phyloP scores from a whole-genome alignment of 1,284 basidiomycete genomes.

The Cutaneotrichosporon cavernicola region DNA sequence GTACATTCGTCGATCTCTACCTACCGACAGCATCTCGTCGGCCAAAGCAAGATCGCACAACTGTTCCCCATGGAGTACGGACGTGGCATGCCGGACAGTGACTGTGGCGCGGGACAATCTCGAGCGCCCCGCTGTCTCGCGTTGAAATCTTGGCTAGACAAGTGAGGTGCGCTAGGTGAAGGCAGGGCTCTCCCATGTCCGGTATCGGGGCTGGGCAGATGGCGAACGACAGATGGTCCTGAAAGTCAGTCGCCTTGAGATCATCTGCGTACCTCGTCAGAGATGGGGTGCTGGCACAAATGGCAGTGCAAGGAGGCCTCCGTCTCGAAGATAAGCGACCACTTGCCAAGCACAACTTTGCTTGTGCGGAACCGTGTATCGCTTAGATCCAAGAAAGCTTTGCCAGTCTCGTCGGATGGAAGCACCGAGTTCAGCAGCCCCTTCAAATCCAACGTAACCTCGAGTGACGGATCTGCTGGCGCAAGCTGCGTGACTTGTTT shows the following conservation, averaged over 20 bases:
- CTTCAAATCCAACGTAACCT: not conserved
- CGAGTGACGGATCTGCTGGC: not conserved
- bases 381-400: slow-evolving; percentile 61
- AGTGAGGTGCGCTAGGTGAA: slow-evolving; percentile 61
- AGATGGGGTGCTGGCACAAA: slow-evolving; percentile 59
- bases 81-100: slow-evolving; percentile 52
- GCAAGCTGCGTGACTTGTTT: not conserved
- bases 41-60: slow-evolving; percentile 67
- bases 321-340: slow-evolving; percentile 15
- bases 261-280: slow-evolving; percentile 55
- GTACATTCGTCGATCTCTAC: not conserved
- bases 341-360: slow-evolving; percentile 31
- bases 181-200: slow-evolving; percentile 24
- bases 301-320: slow-evolving; percentile 54
- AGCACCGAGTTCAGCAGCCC: slow-evolving; percentile 58
- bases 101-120: slow-evolving; percentile 3
- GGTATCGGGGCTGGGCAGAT: slow-evolving; percentile 57
- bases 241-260: slow-evolving; percentile 23
- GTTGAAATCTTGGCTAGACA: slow-evolving; percentile 62
- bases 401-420: slow-evolving; percentile 50
- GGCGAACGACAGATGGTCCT: slow-evolving; percentile 62
- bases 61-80: slow-evolving; percentile 69
- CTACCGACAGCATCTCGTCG: slow-evolving; percentile 49
- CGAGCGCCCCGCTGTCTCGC: not conserved
- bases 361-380: slow-evolving; percentile 59